Base-by-base conservation (phyloP, 257 asterid species). In the Solanum chaucha region DNA sequence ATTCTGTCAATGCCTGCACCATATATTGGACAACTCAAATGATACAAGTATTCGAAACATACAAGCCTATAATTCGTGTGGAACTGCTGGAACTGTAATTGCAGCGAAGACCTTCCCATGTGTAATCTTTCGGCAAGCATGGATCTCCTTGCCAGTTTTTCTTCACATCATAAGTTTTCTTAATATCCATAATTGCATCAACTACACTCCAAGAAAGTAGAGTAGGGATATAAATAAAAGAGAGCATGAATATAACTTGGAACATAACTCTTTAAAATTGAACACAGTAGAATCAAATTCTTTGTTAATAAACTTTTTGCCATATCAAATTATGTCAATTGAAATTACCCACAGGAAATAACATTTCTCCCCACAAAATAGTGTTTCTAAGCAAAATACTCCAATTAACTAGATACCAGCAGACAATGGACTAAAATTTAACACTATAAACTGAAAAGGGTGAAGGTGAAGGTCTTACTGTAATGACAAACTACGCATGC, bases 81-180 rank as follows among this genome's bases (percentile, higher is more conserved):
- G 88, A 19, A 41, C 15, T 22, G 48, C 64, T 68, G 28, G n/a
- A 41, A 48, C 81, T 34, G 34, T 87, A 85, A 24, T 38, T 41
- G 92, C 95, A 93, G 61, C 88, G 84, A 73, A 93, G 87, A 46
- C 94, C 92, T 32, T 83, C 87, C 95, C 94, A 92, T 24, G 61
- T 5, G 75, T 64, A 86, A 5, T 7, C 36, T 70, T 41, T 4
- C 13, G 94, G 87, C 6, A 90, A 20, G 71, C 94, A 93, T 14
- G 93, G 93, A 74, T 91, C 94, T 22, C 94, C 95, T 85, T 87
- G 88, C 94, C 94, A 93, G 22, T 78, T 87, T 34, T 58, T 90
- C 48, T 58, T 87, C 85, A 92, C 46, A 35, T 41, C 84, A 80
- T 89, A 93, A 13, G 82, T 40, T 67, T 84, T 36, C 88, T 90